Base-by-base conservation (phyloP, 805 yeast genomes). In the Starmerella powellii region DNA sequence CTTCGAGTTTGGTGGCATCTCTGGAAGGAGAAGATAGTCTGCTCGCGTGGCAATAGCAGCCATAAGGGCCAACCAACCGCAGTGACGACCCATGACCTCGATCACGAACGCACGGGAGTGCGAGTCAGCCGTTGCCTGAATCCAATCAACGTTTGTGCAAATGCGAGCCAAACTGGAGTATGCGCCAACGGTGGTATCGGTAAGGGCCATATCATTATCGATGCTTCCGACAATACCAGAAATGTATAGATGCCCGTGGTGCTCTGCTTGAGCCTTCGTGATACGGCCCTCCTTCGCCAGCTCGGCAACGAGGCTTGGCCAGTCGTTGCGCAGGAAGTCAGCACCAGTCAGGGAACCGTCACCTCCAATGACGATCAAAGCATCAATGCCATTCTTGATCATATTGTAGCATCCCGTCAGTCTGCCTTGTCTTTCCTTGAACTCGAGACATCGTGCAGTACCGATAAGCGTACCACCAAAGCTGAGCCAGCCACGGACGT, bases 301-400 rank as follows among this genome's bases (percentile, higher is more conserved):
- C 58, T 91, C 96, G 41, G 71, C 66, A 29, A 91, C 71, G 51
- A 91, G 71, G 6, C 80, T 71, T 2, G 96, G 95, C 98, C 98
- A 91, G 63, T 91, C 98, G 26, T 75, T 62, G 60, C 98, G 76
- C 70, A 91, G 86, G 51, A 81, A 65, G 62, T 91, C 97, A 12
- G 98, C 98, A 57, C 98, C 98, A 1, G 98, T 91, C 48, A 91
- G 70, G 1, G 97, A 87, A 39, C 98, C 98, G 63, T 91, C 98
- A 67, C 98, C 98, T 57, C 98, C 98, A 66, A 95, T 84, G 13
- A 91, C 96, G 48, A 91, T 78, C 46, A 91, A 70, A 1, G 95
- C 96, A 58, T 91, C 96, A 49, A 91, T 87, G 47, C 97, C 97
- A 56, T 78, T 74, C 12, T 69, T 66, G 54, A 91, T 78, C 76